Evolutionary conservation across 2,329 filamentous ascomycete species (phyloP).

Genomic region (Talaromyces sp.): DNA sequence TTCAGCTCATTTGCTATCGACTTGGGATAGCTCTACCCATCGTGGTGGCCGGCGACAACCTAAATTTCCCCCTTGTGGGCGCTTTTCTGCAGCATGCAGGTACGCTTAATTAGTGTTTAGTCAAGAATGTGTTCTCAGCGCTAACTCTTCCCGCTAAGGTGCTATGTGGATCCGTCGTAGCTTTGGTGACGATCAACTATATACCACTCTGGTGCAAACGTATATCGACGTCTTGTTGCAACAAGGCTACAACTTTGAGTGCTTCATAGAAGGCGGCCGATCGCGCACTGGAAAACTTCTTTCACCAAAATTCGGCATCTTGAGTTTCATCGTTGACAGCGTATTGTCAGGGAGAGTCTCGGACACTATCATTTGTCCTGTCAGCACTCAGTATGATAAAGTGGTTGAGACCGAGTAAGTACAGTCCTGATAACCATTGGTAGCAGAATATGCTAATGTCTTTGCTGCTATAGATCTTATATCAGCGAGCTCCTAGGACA

Average conservation of each 20-base stretch:
- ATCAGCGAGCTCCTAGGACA: constrained; percentile 89
- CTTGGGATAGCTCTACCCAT: constrained; percentile 82
- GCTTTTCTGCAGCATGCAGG: constrained; percentile 89
- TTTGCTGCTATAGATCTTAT: constrained; percentile 57
- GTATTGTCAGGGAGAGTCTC: constrained; percentile 80
- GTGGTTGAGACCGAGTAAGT: constrained; percentile 83
- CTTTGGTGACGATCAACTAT: constrained; percentile 87
- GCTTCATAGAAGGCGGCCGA: constrained; percentile 92
- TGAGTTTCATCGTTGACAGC: constrained; percentile 86
- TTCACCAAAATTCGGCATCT: constrained; percentile 90
- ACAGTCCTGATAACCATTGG: neutral
- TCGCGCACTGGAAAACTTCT: constrained; percentile 91
- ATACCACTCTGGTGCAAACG: constrained; percentile 86
- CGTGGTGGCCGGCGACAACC: constrained; percentile 90
- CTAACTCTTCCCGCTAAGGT: constrained; percentile 37
- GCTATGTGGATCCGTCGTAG: constrained; percentile 94
- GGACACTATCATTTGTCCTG: constrained; percentile 89
- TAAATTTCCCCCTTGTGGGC: constrained; percentile 89
- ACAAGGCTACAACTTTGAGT: constrained; percentile 90
- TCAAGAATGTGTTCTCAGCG: neutral
- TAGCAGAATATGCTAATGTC: constrained; percentile 9
- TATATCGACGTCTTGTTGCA: constrained; percentile 92
- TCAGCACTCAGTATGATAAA: constrained; percentile 97
- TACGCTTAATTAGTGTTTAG: constrained; percentile 7
- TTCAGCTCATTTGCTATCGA: constrained; percentile 93